phyloP scores from a whole-genome alignment of 2,329 filamentous ascomycete species.

The Sclerotinia sclerotiorum region DNA sequence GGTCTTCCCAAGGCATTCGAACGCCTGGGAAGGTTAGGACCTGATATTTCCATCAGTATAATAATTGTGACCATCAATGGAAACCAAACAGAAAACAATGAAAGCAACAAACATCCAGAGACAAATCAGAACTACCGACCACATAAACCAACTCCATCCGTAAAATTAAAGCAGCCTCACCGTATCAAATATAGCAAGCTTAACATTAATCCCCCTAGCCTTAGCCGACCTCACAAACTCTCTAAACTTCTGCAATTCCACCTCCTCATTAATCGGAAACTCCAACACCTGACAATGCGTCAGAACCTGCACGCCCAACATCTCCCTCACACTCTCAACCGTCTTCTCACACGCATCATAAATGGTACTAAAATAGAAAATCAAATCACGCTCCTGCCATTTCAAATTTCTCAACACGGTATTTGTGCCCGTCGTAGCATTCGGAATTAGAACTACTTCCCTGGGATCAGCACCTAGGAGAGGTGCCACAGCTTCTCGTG shows the following conservation, averaged over 20 bases:
- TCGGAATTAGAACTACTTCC: conserved; percentile 73
- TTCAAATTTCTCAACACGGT: conserved; percentile 71
- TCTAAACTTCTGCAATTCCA: background rate
- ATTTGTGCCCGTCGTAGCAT: conserved; percentile 77
- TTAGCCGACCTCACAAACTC: background rate
- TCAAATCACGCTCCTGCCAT: conserved; percentile 66
- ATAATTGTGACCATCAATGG: background rate
- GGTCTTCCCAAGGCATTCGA: conserved; percentile 70
- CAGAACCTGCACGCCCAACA: conserved; percentile 22
- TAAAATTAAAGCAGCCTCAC: conserved; percentile 42
- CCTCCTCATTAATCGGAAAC: conserved; percentile 67
- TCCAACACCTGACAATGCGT: conserved; percentile 51
- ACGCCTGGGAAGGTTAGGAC: conserved; percentile 77
- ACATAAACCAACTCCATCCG: background rate
- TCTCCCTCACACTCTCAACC: conserved; percentile 58
- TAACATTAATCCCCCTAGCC: background rate
- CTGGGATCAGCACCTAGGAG: conserved; percentile 64
- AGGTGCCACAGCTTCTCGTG: conserved; percentile 61
- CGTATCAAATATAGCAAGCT: conserved; percentile 13
- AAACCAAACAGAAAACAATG: background rate
- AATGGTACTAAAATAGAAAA: conserved; percentile 74
- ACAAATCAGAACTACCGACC: conserved; percentile 9
- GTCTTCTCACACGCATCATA: conserved; percentile 78
- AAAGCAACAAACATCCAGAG: background rate
- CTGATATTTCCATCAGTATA: conserved; percentile 48